Percentiles rank a stretch among this genome's conserved stretches.
Evolutionary conservation across 1,139 yeast species (phyloP).

Genomic region (Pichia sp.): DNA sequence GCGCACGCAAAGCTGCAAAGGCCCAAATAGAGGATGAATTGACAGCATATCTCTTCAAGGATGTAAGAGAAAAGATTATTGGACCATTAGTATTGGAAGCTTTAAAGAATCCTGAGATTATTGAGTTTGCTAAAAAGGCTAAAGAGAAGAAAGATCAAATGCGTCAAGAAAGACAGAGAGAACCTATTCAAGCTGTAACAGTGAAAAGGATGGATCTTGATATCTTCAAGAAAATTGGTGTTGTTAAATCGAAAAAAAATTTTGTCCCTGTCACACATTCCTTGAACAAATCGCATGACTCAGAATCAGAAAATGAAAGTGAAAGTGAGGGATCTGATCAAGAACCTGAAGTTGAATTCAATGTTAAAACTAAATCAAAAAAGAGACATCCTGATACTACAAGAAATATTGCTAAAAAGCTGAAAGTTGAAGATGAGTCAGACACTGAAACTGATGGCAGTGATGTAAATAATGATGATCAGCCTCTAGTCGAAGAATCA

Average conservation of each 20-base stretch:
- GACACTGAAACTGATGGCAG: neutral
- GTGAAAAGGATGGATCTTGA: constrained; percentile 14
- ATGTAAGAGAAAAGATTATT: constrained; percentile 65
- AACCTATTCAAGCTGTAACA: constrained; percentile 12
- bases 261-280: constrained; percentile 66
- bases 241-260: constrained; percentile 11
- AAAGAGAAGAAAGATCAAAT: constrained; percentile 32
- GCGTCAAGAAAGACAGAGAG: constrained; percentile 18
- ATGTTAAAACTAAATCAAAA: neutral
- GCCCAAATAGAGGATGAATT: constrained; percentile 56
- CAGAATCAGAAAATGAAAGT: constrained; percentile 23
- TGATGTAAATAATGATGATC: constrained; percentile 5
- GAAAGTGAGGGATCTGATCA: constrained; percentile 2
- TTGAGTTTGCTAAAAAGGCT: constrained; percentile 41
- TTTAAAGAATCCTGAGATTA: constrained; percentile 54
- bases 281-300: constrained; percentile 40
- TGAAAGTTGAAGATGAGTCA: neutral
- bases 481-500: neutral
- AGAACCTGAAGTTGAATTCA: neutral
- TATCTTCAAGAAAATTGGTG: constrained; percentile 7
- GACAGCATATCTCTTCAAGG: constrained; percentile 56
- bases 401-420: neutral
- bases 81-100: constrained; percentile 64
- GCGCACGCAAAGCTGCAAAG: constrained; percentile 34
- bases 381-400: constrained; percentile 1